Evolutionary conservation across 768 basidiomycete genomes (phyloP).

Genomic region (Kwoniella dejecticola): DNA sequence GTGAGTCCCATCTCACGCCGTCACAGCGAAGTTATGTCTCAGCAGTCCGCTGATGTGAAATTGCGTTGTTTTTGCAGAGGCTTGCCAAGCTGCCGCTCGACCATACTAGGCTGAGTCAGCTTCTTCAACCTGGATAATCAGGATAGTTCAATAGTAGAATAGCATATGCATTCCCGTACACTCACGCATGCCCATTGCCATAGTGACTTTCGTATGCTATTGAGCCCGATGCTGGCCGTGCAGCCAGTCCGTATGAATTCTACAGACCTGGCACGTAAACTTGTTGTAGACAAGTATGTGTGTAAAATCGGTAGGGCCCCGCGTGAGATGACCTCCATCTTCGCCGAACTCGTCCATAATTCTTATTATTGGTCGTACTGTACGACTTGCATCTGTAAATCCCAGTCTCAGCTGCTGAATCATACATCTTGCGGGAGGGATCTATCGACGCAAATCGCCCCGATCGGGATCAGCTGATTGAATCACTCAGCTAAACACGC

Average conservation of each 20-base stretch:
- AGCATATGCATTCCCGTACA: conserved; percentile 6
- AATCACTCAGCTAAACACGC: no score
- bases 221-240: background rate
- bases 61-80: conserved; percentile 34
- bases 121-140: no score
- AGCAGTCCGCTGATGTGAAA: background rate
- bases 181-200: background rate
- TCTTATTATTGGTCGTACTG: no score
- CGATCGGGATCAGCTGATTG: no score
- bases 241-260: no score
- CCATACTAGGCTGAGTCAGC: conserved; percentile 49
- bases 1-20: conserved; percentile 30
- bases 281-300: background rate
- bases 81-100: conserved; percentile 55
- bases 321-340: background rate
- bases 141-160: no score
- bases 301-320: background rate
- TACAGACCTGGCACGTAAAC: no score
- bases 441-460: no score
- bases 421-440: no score
- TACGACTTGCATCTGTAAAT: no score
- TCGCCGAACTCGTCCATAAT: background rate
- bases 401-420: no score
- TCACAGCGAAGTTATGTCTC: no score
- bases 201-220: background rate